phyloP scores from a whole-genome alignment of 2,329 filamentous ascomycete genomes.

The Colletotrichum sp. region DNA sequence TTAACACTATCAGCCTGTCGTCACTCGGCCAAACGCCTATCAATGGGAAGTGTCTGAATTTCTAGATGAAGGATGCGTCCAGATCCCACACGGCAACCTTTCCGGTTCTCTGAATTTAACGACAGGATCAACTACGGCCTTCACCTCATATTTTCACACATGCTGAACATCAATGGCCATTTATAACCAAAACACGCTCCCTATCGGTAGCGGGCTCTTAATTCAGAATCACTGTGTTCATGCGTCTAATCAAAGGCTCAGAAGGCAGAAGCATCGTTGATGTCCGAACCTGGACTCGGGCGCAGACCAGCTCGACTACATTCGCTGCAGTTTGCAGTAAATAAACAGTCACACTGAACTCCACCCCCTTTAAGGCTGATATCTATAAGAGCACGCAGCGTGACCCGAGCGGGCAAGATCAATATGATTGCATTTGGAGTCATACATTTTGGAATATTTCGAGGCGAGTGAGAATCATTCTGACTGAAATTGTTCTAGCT shows the following conservation, averaged over 20 bases:
- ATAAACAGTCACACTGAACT: not conserved
- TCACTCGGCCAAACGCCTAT: not conserved
- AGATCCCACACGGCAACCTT: not conserved
- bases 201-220: not conserved
- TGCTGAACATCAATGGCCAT: not conserved
- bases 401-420: no score
- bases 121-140: not conserved
- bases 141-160: not conserved
- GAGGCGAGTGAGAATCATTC: not conserved
- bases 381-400: not conserved
- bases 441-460: no score
- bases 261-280: not conserved
- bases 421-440: no score
- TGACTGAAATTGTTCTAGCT: not conserved
- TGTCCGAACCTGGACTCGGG: not conserved
- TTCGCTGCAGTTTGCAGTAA: not conserved
- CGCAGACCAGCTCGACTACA: not conserved
- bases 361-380: not conserved
- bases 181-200: not conserved
- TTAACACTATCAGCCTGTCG: not conserved
- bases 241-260: not conserved
- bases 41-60: not conserved
- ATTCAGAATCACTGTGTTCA: not conserved
- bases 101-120: not conserved
- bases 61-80: not conserved